Evolutionary conservation across 495 filamentous ascomycete species (phyloP).

Genomic region (Penicillium canescens): DNA sequence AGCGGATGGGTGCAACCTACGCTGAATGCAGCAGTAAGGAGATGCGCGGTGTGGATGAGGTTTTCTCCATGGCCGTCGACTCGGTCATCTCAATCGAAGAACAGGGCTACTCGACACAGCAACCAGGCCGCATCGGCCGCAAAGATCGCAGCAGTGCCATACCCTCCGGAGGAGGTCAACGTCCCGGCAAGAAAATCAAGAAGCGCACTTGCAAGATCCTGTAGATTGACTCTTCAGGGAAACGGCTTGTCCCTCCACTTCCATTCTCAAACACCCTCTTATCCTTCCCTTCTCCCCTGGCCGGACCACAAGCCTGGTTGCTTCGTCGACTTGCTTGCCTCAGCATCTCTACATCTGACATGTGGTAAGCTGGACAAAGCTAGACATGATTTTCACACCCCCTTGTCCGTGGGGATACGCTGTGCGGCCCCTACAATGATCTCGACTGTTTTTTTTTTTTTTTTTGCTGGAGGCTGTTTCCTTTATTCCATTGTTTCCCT

Average conservation of each 20-base stretch:
- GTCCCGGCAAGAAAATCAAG: slow-evolving; percentile 53
- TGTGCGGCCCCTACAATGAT: slow-evolving; percentile 20
- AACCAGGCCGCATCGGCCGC: slow-evolving; percentile 4
- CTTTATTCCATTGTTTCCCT: slow-evolving; percentile 24
- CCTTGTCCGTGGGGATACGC: slow-evolving; percentile 22
- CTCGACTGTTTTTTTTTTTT: slow-evolving; percentile 6
- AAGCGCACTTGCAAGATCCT: slow-evolving; percentile 72
- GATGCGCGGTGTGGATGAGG: slow-evolving; percentile 91
- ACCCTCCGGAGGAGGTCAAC: slow-evolving; percentile 28
- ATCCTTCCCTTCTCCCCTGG: slow-evolving; percentile 21
- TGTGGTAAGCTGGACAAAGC: slow-evolving; percentile 33
- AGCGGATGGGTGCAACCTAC: slow-evolving; percentile 90
- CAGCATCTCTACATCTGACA: slow-evolving; percentile 23
- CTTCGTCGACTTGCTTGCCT: slow-evolving; percentile 33
- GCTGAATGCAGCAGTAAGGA: slow-evolving; percentile 99
- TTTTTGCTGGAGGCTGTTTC: slow-evolving; percentile 20
- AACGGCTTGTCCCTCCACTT: not conserved
- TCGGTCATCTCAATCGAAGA: slow-evolving; percentile 66
- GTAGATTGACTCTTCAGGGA: slow-evolving; percentile 37
- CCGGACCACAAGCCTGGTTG: slow-evolving; percentile 44
- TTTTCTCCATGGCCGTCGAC: slow-evolving; percentile 87
- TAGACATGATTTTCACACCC: slow-evolving; percentile 27
- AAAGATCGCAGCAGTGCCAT: slow-evolving; percentile 22
- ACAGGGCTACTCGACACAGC: slow-evolving; percentile 34
- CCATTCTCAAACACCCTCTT: slow-evolving; percentile 19